A percentile compares a stretch with the other conserved stretches of the same genome.
These are phyloP conservation scores for Vaccinium darrowii DNA, from an alignment of 148 eudicot species.

Conservation along the genomic window DNA sequence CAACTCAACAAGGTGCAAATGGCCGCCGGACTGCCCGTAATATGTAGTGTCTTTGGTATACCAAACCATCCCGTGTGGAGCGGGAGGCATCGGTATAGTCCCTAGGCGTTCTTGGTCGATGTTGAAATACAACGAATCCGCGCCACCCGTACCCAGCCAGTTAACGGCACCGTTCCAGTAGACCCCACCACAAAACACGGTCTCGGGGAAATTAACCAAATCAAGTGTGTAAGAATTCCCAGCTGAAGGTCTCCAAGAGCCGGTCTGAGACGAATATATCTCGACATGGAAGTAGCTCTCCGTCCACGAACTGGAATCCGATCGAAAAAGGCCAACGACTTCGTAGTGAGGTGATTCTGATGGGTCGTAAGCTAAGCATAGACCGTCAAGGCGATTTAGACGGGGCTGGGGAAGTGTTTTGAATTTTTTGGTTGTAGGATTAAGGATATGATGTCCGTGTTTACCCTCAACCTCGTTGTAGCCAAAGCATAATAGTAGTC, in stretches of 20 bases:
- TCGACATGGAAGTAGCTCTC: not conserved
- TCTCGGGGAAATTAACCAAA: not conserved
- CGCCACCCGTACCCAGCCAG: not conserved
- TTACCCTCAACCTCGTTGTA: no score
- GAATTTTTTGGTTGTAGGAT: slow-evolving; percentile 18
- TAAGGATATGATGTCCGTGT: not conserved
- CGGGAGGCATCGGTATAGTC: not conserved
- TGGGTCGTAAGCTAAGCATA: slow-evolving; percentile 7
- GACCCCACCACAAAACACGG: not conserved
- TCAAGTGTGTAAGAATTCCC: not conserved
- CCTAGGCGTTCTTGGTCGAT: slow-evolving; percentile 9
- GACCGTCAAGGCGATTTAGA: not conserved
- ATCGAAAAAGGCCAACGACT: slow-evolving; percentile 5
- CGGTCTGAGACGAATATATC: slow-evolving; percentile 18
- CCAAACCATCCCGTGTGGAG: not conserved
- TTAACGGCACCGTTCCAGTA: slow-evolving; percentile 13
- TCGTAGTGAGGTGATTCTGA: slow-evolving; percentile 20
- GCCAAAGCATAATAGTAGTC: not conserved
- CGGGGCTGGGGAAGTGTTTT: not conserved
- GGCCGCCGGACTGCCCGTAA: not conserved
- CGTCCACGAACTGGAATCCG: not conserved
- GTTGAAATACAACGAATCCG: not conserved
- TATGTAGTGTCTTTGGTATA: not conserved
- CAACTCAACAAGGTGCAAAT: slow-evolving; percentile 9
- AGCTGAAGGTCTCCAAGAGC: slow-evolving; percentile 8